Percentiles rank a stretch among this genome's conserved stretches.
Evolutionary conservation across 371 early-diverging fungal species (phyloP).

Genomic region (Capniomyces stellatus): DNA sequence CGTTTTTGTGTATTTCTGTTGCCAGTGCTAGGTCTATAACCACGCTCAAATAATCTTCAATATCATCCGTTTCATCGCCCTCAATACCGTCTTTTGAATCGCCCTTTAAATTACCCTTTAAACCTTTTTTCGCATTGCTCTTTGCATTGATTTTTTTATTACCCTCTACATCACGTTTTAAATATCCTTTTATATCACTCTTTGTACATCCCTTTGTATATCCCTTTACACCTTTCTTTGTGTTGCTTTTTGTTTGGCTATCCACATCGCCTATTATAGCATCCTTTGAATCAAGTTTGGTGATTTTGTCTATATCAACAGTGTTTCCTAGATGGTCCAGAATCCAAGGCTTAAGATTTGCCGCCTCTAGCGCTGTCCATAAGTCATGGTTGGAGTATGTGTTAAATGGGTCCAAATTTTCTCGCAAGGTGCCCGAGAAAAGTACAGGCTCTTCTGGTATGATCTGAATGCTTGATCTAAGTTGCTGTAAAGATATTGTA

Average conservation of each 20-base stretch:
- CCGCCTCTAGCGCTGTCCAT: constrained; percentile 49
- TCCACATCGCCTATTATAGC: no score
- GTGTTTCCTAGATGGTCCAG: no score
- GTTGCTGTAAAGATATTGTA: constrained; percentile 44
- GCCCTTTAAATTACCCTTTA: no score
- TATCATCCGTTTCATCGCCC: neutral
- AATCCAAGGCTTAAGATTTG: constrained; percentile 6
- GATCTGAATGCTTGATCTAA: constrained; percentile 59
- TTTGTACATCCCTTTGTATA: no score
- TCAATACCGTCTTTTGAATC: no score
- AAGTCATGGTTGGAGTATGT: constrained; percentile 48
- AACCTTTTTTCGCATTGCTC: neutral
- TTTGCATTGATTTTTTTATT: constrained; percentile 4
- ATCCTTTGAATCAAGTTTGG: no score
- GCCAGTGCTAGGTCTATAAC: no score
- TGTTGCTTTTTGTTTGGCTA: no score
- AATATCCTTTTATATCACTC: no score
- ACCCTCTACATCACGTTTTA: no score
- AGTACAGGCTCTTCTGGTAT: constrained; percentile 93
- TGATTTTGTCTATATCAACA: no score
- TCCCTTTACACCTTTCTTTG: no score
- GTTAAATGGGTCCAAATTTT: constrained; percentile 64
- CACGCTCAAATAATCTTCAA: constrained; percentile 1
- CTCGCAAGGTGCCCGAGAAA: constrained; percentile 55
- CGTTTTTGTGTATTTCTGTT: constrained; percentile 41